A percentile compares a stretch with the other conserved stretches of the same genome.
Evolutionary conservation across 495 filamentous ascomycete species (phyloP).

Genomic region (Friedmanniomyces endolithicus): DNA sequence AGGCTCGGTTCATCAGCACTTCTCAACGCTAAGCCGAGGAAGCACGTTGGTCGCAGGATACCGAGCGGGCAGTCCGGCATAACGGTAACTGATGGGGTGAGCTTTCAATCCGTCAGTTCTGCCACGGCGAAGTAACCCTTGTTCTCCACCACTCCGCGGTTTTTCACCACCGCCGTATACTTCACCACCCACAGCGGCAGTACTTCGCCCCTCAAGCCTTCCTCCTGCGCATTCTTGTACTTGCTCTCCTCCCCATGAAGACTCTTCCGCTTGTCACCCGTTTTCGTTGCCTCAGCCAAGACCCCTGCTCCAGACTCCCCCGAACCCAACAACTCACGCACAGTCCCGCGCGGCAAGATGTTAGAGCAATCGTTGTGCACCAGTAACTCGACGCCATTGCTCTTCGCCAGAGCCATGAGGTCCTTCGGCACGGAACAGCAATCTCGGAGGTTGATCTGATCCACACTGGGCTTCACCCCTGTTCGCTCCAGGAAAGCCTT

Average conservation of each 20-base stretch:
- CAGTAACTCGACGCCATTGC: constrained; percentile 71
- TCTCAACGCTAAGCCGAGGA: no score
- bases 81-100: no score
- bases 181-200: constrained; percentile 90
- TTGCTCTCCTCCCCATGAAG: constrained; percentile 14
- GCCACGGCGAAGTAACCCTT: constrained; percentile 92
- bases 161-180: constrained; percentile 93
- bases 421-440: constrained; percentile 92
- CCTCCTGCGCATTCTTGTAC: constrained; percentile 1
- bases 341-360: constrained; percentile 71
- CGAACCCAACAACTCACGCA: constrained; percentile 66
- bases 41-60: no score
- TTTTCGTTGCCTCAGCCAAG: constrained; percentile 19
- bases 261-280: constrained; percentile 25
- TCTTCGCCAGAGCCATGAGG: constrained; percentile 71
- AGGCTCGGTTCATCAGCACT: no score
- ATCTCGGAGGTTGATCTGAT: constrained; percentile 96
- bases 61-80: no score
- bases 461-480: constrained; percentile 62
- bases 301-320: constrained; percentile 29
- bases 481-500: constrained; percentile 52
- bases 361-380: constrained; percentile 93
- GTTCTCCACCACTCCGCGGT: constrained; percentile 95
- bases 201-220: constrained; percentile 53
- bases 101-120: constrained; percentile 36